Percentiles rank a stretch among this genome's conserved stretches.
Conservation (phyloP, 2,329 filamentous ascomycete genomes). For the Claviceps sp. region DNA sequence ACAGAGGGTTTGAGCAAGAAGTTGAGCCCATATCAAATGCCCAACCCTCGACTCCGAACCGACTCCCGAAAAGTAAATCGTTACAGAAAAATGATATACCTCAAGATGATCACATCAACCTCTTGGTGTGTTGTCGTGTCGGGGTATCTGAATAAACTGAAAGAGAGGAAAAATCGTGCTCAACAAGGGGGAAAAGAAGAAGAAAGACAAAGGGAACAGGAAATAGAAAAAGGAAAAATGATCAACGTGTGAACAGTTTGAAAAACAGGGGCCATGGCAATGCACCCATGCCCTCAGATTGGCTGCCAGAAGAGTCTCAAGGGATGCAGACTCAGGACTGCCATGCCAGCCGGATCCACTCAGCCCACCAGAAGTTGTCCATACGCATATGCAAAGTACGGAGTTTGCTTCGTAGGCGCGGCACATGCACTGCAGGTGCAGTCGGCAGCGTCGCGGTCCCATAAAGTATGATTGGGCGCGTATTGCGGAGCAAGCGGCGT, state of each 20-base stretch:
- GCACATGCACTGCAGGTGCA: slow-evolving; percentile 36
- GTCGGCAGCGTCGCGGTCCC: slow-evolving; percentile 37
- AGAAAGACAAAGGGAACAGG: slow-evolving; percentile 13
- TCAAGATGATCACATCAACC: slow-evolving; percentile 11
- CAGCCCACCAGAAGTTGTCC: slow-evolving; percentile 43
- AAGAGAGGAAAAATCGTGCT: slow-evolving; percentile 19
- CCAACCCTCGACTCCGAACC: neutral
- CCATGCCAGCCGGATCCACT: slow-evolving; percentile 5
- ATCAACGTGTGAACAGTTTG: slow-evolving; percentile 13
- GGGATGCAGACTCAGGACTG: neutral
- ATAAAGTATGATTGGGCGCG: slow-evolving; percentile 31
- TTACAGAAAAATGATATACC: slow-evolving; percentile 10
- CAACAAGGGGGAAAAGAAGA: slow-evolving; percentile 11
- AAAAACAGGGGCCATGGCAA: too few relatives aligned
- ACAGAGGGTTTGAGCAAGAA: neutral
- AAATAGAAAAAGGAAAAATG: slow-evolving; percentile 3
- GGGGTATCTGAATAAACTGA: slow-evolving; percentile 25
- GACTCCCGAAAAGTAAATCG: neutral
- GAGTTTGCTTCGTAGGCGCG: slow-evolving; percentile 29
- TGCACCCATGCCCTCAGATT: too few relatives aligned
- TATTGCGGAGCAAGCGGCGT: slow-evolving; percentile 29
- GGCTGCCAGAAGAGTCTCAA: too few relatives aligned
- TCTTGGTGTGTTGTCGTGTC: slow-evolving; percentile 23
- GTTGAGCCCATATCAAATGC: neutral
- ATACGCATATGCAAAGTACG: slow-evolving; percentile 36